Evolutionary conservation across 768 basidiomycete species (phyloP).

Genomic region (Lentinula aciculospora): DNA sequence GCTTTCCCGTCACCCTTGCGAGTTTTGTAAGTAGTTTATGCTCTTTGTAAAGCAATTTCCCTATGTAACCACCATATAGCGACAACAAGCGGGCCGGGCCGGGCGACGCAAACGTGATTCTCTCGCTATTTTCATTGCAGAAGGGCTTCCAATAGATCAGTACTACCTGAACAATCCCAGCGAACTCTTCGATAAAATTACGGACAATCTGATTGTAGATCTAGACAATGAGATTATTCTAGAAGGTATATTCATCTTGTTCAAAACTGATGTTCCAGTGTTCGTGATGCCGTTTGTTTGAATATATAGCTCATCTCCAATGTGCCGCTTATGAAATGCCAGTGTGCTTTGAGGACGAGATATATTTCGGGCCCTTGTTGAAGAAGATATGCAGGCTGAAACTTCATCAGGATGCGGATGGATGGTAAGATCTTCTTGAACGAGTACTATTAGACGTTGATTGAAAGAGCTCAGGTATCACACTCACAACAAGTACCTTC

Average conservation of each 20-base stretch:
- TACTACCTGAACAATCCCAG: slow-evolving; percentile 68
- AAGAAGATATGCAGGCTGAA: slow-evolving; percentile 54
- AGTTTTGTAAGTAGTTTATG: slow-evolving; percentile 53
- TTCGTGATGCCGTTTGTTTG: not conserved
- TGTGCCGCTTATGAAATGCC: slow-evolving; percentile 89
- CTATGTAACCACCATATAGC: slow-evolving; percentile 46
- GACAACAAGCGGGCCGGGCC: slow-evolving; percentile 86
- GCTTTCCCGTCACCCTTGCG: slow-evolving; percentile 74
- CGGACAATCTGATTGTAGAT: slow-evolving; percentile 65
- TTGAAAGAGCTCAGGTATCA: slow-evolving; percentile 55
- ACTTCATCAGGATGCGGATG: slow-evolving; percentile 67
- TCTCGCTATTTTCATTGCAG: slow-evolving; percentile 68
- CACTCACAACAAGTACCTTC: slow-evolving; percentile 72
- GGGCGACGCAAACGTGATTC: slow-evolving; percentile 79
- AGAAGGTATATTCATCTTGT: slow-evolving; percentile 39
- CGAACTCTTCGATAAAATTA: slow-evolving; percentile 58
- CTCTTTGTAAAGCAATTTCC: too few species aligned
- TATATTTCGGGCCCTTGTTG: slow-evolving; percentile 67
- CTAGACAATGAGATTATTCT: slow-evolving; percentile 68
- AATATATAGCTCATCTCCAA: slow-evolving; percentile 64
- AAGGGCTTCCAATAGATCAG: slow-evolving; percentile 64
- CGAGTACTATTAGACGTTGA: not conserved
- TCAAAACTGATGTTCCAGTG: not conserved
- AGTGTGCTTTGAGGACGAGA: slow-evolving; percentile 52
- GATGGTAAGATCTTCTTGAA: slow-evolving; percentile 49